Evolutionary conservation across 169 alveolate species (phyloP), one percentile per base, ranked within the genome.

Genomic region (Cryptosporidium baileyi): DNA sequence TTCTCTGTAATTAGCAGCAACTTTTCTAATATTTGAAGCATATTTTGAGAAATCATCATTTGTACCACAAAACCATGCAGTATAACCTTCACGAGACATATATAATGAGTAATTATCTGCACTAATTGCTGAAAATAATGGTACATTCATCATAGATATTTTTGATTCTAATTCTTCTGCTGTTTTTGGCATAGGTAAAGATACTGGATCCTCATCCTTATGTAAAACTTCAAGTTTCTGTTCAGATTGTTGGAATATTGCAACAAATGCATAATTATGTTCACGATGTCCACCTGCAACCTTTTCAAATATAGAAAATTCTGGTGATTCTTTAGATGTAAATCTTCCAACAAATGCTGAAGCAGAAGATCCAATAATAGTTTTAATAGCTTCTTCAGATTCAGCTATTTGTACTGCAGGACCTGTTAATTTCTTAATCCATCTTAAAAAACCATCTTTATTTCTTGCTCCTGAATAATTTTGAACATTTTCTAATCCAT

Each of bases 401-500:
- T 51, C 63, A 22, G 88, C 80, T 54, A 61, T 65, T 7, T 88
- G 88, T 30, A 91, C 89, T n/a, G 97, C 95, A 34, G 97, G 95
- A 19, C 97, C 96, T 26, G 95, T 90, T 90, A 89, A 92, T 90
- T 93, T 95, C 80, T 74, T 81, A 41, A 95, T 90, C 96, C 96
- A 96, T 91, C 82, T 88, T 47, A 94, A 92, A 44, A 96, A 90
- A 52, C 89, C 94, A n/a, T 90, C 90, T 61, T 89, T 91, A 38
- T 91, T 88, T 65, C 97, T 94, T 57, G 97, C 95, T 61, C 98
- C 99, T 19, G 85, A 89, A 80, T 88, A 95, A 51, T 89, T 94
- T 40, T 80, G 80, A 8, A 74, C 67, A 57, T 57, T 74, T 6
- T 74, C 85, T 22, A 57, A 9, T 1, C 85, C 85, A 32, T 30